Conservation (phyloP, 148 eudicot genomes). For the Drosera capensis region DNA sequence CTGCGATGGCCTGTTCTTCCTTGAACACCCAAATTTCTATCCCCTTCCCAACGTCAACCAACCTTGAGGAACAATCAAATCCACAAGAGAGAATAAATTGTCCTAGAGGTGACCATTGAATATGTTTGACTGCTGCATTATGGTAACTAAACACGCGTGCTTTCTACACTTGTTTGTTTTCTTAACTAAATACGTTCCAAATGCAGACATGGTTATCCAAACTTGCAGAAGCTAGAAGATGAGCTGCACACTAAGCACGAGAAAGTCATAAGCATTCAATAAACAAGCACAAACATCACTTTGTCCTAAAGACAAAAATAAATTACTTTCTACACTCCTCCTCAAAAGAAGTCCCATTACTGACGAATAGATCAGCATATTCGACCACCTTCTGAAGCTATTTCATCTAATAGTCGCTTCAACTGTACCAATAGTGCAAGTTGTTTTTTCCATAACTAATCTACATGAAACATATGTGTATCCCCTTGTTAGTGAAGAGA, state of each 20-base stretch:
- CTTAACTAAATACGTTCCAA: conserved; percentile 81
- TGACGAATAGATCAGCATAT: too few relatives aligned
- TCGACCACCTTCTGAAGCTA: too few relatives aligned
- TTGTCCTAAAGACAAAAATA: too few relatives aligned
- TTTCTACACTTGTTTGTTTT: conserved; percentile 37
- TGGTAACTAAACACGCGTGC: conserved; percentile 51
- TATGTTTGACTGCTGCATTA: conserved; percentile 76
- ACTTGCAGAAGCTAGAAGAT: conserved; percentile 95
- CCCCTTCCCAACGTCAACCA: conserved; percentile 69
- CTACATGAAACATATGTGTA: too few relatives aligned
- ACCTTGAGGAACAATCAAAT: conserved; percentile 58
- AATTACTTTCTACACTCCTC: too few relatives aligned
- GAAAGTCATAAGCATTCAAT: conserved; percentile 31
- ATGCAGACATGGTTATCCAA: conserved; percentile 65
- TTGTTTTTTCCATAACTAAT: too few relatives aligned
- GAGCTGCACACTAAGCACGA: conserved; percentile 56
- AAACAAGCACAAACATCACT: conserved; percentile 6
- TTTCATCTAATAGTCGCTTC: too few relatives aligned
- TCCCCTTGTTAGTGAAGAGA: too few relatives aligned
- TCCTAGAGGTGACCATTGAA: conserved; percentile 66
- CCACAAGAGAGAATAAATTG: conserved; percentile 75
- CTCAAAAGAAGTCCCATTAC: too few relatives aligned
- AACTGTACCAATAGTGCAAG: too few relatives aligned
- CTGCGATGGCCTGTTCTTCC: conserved; percentile 73
- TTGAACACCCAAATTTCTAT: conserved; percentile 45